phyloP scores from a whole-genome alignment of 257 asterid genomes.

The Solanum habrochaites region DNA sequence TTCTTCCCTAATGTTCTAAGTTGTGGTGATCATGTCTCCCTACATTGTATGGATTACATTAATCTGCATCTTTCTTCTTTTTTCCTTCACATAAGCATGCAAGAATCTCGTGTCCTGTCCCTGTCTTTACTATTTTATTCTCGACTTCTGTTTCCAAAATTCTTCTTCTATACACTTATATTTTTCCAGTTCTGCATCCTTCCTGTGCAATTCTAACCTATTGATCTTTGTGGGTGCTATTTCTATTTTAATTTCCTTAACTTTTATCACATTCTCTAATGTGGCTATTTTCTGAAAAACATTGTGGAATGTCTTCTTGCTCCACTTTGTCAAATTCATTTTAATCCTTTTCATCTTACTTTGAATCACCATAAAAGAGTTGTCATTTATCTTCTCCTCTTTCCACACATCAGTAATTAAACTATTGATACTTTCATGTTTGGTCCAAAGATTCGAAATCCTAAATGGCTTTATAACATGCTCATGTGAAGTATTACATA shows the following conservation, averaged over 20 bases:
- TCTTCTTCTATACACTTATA: not conserved
- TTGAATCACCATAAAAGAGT: no score
- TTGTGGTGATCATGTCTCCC: no score
- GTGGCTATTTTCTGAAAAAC: not conserved
- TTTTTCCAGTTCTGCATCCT: no score
- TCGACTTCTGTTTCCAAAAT: no score
- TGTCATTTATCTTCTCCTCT: no score
- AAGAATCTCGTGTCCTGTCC: accelerated
- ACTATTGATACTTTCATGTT: no score
- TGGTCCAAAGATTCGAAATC: not conserved
- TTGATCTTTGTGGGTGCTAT: not conserved
- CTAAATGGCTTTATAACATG: not conserved
- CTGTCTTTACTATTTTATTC: not conserved
- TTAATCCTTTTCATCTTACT: not conserved
- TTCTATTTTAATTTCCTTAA: not conserved
- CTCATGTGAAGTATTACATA: no score
- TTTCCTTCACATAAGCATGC: no score
- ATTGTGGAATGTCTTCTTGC: not conserved
- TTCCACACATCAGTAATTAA: not conserved
- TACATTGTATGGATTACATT: not conserved
- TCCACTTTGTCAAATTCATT: not conserved
- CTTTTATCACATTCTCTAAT: not conserved
- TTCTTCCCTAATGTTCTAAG: no score
- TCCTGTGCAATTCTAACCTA: no score
- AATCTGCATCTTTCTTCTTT: not conserved